Evolutionary conservation across 2,329 filamentous ascomycete genomes (phyloP).

Genomic region (Cytospora chrysosperma): DNA sequence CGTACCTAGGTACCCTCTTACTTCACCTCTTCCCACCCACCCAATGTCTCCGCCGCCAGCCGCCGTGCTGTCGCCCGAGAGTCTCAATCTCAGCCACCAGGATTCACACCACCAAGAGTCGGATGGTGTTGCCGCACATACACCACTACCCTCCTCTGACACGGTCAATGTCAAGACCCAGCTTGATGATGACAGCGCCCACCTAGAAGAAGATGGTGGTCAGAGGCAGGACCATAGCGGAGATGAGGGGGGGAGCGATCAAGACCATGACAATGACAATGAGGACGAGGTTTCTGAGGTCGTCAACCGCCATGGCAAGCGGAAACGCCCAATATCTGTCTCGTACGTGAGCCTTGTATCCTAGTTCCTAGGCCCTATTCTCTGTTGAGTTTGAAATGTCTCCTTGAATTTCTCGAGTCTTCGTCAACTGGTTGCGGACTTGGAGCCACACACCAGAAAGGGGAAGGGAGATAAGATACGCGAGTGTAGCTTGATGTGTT

Average conservation of each 20-base stretch:
- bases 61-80: slow-evolving; percentile 8
- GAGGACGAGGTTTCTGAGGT: slow-evolving; percentile 45
- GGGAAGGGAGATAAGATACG: background rate
- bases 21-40: background rate
- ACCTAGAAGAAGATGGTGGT: slow-evolving; percentile 16
- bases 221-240: slow-evolving; percentile 26
- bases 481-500: background rate
- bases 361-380: slow-evolving; percentile 6
- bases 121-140: background rate
- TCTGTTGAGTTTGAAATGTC: slow-evolving; percentile 24
- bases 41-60: slow-evolving; percentile 14
- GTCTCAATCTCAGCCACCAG: slow-evolving; percentile 5
- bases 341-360: slow-evolving; percentile 46
- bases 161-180: slow-evolving; percentile 18
- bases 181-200: slow-evolving; percentile 10
- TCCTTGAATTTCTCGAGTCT: background rate
- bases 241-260: slow-evolving; percentile 46
- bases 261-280: slow-evolving; percentile 34
- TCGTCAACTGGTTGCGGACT: background rate
- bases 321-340: slow-evolving; percentile 60
- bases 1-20: background rate
- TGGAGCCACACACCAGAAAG: background rate
- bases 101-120: slow-evolving; percentile 1
- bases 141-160: slow-evolving; percentile 17
- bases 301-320: slow-evolving; percentile 47